Evolutionary conservation across 2,329 filamentous ascomycete species (phyloP).

Genomic region (Calonectria hongkongensis): DNA sequence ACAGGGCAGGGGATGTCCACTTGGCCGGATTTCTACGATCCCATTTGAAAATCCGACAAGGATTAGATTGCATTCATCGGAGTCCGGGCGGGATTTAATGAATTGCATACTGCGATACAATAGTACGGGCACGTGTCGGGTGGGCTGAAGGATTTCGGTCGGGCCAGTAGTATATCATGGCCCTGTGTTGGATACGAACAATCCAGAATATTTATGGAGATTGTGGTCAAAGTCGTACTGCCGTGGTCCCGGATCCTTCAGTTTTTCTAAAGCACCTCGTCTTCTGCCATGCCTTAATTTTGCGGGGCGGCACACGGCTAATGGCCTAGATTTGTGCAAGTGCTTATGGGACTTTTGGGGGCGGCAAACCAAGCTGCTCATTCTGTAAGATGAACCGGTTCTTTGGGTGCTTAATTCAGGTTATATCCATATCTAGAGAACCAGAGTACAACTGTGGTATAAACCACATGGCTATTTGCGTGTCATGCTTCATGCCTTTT

Average conservation of each 20-base stretch:
- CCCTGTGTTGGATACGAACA: neutral
- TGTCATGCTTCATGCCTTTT: neutral
- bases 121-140: neutral
- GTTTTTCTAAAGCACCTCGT: neutral
- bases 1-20: constrained; percentile 3
- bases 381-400: neutral
- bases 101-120: neutral
- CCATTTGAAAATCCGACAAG: neutral
- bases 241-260: constrained; percentile 3
- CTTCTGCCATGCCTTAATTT: neutral
- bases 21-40: neutral
- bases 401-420: neutral
- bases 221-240: neutral
- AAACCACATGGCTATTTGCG: neutral
- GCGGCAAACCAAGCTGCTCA: constrained; percentile 14
- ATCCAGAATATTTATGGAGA: neutral
- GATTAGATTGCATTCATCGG: neutral
- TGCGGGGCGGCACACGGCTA: neutral
- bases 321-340: constrained; percentile 4
- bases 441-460: neutral
- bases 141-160: constrained; percentile 5
- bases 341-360: constrained; percentile 11
- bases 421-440: no score
- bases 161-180: neutral
- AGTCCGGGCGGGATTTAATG: neutral